Evolutionary conservation across 2,329 filamentous ascomycete species (phyloP).

Genomic region (Drechslerella stenobrocha): DNA sequence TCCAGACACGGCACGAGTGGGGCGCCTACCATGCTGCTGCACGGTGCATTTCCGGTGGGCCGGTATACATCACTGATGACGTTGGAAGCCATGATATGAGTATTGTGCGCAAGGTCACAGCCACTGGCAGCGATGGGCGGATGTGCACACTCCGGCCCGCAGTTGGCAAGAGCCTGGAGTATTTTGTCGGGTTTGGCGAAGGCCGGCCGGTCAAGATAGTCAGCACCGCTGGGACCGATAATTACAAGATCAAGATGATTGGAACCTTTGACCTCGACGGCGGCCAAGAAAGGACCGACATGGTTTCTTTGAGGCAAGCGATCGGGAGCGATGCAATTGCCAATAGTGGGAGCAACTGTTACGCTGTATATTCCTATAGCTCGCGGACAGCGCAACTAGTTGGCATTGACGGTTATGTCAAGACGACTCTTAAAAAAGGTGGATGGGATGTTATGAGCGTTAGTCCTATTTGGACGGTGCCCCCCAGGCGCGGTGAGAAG

Average conservation of each 20-base stretch:
- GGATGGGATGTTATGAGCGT: slow-evolving; percentile 27
- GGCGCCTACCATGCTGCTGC: slow-evolving; percentile 85
- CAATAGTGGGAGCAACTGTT: slow-evolving; percentile 3
- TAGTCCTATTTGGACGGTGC: slow-evolving; percentile 28
- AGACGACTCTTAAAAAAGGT: slow-evolving; percentile 20
- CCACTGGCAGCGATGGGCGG: slow-evolving; percentile 8
- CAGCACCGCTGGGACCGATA: slow-evolving; percentile 5
- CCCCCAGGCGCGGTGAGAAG: slow-evolving; percentile 5
- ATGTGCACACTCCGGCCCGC: slow-evolving; percentile 13
- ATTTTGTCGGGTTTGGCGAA: slow-evolving; percentile 22
- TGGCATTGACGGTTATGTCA: slow-evolving; percentile 15
- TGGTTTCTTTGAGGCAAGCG: slow-evolving; percentile 23
- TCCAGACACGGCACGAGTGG: slow-evolving; percentile 68
- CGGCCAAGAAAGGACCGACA: slow-evolving; percentile 30
- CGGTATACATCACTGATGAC: slow-evolving; percentile 89
- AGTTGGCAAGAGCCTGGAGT: slow-evolving; percentile 17
- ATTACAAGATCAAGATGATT: slow-evolving; percentile 27
- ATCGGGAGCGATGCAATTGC: slow-evolving; percentile 2
- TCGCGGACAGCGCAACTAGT: slow-evolving; percentile 12
- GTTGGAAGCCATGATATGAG: slow-evolving; percentile 77
- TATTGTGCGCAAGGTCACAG: slow-evolving; percentile 80
- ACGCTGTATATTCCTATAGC: slow-evolving; percentile 29
- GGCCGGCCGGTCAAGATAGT: slow-evolving; percentile 9
- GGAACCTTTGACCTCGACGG: slow-evolving; percentile 33
- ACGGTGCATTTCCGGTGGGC: slow-evolving; percentile 84